These are phyloP conservation scores for Xylariaceae sp. DNA, from an alignment of 2,329 filamentous ascomycete species.

Conservation along the genomic window DNA sequence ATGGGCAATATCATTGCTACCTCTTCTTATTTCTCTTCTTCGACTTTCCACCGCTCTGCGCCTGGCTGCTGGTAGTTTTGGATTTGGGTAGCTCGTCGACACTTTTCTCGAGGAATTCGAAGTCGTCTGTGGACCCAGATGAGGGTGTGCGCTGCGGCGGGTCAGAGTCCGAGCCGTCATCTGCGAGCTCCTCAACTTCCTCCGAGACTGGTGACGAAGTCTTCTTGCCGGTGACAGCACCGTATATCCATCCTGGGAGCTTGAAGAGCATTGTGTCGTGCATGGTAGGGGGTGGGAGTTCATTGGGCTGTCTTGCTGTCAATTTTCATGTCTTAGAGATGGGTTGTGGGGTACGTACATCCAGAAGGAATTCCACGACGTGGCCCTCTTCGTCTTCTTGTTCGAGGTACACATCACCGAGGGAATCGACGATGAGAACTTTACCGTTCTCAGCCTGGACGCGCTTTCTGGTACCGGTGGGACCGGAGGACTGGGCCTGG, in stretches of 20 bases:
- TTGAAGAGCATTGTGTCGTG: conserved; percentile 78
- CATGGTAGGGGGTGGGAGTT: conserved; percentile 73
- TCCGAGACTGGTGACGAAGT: conserved; percentile 32
- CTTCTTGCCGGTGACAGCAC: conserved; percentile 49
- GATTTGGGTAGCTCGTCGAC: conserved; percentile 50
- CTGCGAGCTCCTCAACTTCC: conserved; percentile 32
- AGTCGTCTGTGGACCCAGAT: conserved; percentile 58
- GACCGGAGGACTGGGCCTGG: conserved; percentile 48
- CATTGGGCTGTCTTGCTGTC: conserved; percentile 58
- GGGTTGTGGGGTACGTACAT: conserved; percentile 55
- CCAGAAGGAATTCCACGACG: conserved; percentile 77
- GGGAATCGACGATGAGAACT: conserved; percentile 84
- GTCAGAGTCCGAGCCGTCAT: conserved; percentile 44
- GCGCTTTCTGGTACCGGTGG: conserved; percentile 76
- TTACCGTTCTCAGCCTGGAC: conserved; percentile 95
- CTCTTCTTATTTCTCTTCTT: conserved; percentile 56
- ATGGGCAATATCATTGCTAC: conserved; percentile 27
- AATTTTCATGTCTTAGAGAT: not conserved
- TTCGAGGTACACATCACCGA: conserved; percentile 92
- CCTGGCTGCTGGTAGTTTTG: conserved; percentile 45
- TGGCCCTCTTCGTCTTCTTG: conserved; percentile 85
- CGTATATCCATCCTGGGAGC: conserved; percentile 71
- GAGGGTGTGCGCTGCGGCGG: conserved; percentile 49
- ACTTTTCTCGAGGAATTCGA: conserved; percentile 61
- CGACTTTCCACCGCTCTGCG: conserved; percentile 41